phyloP scores from a whole-genome alignment of 164 flowering plant species.

The Kalanchoe fedtschenkoi region DNA sequence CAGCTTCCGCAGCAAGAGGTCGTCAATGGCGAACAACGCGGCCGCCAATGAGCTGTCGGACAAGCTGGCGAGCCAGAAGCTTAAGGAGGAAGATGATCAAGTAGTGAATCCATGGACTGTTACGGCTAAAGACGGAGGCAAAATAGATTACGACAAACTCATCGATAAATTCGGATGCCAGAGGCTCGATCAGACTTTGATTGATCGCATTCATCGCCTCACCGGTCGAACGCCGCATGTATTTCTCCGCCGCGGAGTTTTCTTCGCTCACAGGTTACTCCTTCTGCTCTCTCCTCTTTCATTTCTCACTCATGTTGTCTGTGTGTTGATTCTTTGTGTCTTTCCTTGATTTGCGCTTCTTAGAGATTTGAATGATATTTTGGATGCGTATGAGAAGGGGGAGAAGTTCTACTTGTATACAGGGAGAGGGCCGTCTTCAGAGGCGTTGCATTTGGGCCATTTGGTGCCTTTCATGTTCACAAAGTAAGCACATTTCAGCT shows the following conservation, averaged over 20 bases:
- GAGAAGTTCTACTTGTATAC: conserved; percentile 82
- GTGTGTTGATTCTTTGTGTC: background rate
- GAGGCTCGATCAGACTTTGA: conserved; percentile 44
- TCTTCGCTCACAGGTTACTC: conserved; percentile 57
- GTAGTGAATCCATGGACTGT: conserved; percentile 91
- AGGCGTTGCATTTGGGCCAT: conserved; percentile 89
- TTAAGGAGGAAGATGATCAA: conserved; percentile 45
- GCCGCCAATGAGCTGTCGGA: background rate
- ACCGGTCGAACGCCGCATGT: conserved; percentile 76
- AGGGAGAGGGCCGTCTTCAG: conserved; percentile 90
- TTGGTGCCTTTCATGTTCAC: conserved; percentile 92
- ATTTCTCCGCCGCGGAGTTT: conserved; percentile 92
- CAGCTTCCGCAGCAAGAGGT: too few relatives aligned
- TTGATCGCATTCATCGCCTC: conserved; percentile 69
- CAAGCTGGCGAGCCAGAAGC: background rate
- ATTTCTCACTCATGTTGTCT: background rate
- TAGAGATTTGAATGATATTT: conserved; percentile 66
- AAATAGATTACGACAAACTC: conserved; percentile 95
- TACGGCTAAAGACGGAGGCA: conserved; percentile 59
- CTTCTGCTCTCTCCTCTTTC: background rate
- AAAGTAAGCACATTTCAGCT: conserved; percentile 27
- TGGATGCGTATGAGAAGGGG: conserved; percentile 77
- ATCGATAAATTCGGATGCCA: conserved; percentile 88
- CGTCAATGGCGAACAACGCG: background rate
- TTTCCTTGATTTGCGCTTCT: background rate